A percentile compares a stretch with the other conserved stretches of the same genome.
Evolutionary conservation across 495 filamentous ascomycete species (phyloP).

Genomic region (Aspergillus mulundensis): DNA sequence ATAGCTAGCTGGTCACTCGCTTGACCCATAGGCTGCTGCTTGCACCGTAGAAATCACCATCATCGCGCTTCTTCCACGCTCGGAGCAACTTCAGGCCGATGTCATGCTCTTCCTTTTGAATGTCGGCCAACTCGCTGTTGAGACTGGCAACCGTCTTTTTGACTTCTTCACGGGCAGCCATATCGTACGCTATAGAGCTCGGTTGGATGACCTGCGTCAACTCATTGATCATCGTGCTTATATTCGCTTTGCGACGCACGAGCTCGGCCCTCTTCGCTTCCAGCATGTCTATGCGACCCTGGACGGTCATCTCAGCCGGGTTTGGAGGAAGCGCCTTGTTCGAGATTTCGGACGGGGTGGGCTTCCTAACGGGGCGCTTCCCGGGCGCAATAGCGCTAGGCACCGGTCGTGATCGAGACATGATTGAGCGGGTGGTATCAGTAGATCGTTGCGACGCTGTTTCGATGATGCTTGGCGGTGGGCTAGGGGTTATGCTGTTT

Average conservation of each 20-base stretch:
- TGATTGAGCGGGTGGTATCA: conserved; percentile 38
- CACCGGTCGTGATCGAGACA: conserved; percentile 47
- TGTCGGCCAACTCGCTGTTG: conserved; percentile 70
- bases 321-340: conserved; percentile 49
- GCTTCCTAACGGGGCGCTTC: conserved; percentile 46
- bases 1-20: conserved; percentile 52
- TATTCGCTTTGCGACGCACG: conserved; percentile 60
- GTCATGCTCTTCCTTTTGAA: conserved; percentile 79
- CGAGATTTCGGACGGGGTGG: conserved; percentile 48
- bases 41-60: conserved; percentile 64
- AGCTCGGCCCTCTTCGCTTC: conserved; percentile 65
- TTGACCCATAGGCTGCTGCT: conserved; percentile 78
- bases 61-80: conserved; percentile 73
- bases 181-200: conserved; percentile 53
- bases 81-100: conserved; percentile 77
- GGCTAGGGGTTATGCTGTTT: conserved; percentile 40
- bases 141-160: conserved; percentile 68
- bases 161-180: conserved; percentile 58
- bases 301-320: conserved; percentile 53
- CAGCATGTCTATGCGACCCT: conserved; percentile 61
- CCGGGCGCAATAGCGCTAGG: conserved; percentile 39
- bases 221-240: conserved; percentile 67
- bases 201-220: conserved; percentile 61
- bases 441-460: conserved; percentile 28
- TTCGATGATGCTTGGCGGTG: conserved; percentile 37